Conservation (phyloP, 768 basidiomycete species). For the Roridomyces roridus region DNA sequence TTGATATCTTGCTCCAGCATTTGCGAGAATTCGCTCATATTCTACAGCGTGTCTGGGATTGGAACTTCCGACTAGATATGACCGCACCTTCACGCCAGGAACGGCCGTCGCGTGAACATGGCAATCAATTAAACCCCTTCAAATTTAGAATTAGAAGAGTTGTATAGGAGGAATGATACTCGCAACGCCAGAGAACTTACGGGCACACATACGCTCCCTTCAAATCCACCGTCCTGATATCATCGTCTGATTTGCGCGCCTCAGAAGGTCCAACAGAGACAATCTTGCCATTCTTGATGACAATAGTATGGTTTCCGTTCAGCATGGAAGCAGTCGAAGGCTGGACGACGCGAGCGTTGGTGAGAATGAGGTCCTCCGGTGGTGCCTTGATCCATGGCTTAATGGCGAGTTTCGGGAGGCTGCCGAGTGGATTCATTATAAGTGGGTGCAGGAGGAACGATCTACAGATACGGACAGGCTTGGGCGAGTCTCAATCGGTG, state of each 20-base stretch:
- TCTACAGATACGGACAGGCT: constrained; percentile 13
- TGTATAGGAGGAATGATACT: background rate
- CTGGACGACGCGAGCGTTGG: constrained; percentile 42
- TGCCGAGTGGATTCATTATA: background rate
- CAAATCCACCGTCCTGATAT: constrained; percentile 33
- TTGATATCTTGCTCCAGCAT: constrained; percentile 38
- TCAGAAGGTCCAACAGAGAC: constrained; percentile 24
- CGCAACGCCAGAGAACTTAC: constrained; percentile 25
- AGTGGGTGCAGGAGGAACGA: too few relatives aligned
- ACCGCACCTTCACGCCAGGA: constrained; percentile 38
- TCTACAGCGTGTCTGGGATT: constrained; percentile 20
- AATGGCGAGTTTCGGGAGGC: constrained; percentile 35
- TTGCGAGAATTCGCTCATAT: constrained; percentile 41
- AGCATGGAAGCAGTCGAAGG: constrained; percentile 32
- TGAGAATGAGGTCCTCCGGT: constrained; percentile 33
- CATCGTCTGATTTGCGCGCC: background rate
- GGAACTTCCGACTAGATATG: too few relatives aligned
- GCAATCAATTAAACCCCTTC: constrained; percentile 49
- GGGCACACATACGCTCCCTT: constrained; percentile 45
- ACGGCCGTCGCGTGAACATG: constrained; percentile 51
- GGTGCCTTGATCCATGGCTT: constrained; percentile 41
- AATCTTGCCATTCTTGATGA: constrained; percentile 36
- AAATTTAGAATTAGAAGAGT: too few relatives aligned
- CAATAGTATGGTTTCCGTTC: constrained; percentile 31
- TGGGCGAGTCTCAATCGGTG: constrained; percentile 24